Evolutionary conservation across 306 rosid genomes (phyloP), one percentile per base, ranked within the genome.

Genomic region (Alnus glutinosa): DNA sequence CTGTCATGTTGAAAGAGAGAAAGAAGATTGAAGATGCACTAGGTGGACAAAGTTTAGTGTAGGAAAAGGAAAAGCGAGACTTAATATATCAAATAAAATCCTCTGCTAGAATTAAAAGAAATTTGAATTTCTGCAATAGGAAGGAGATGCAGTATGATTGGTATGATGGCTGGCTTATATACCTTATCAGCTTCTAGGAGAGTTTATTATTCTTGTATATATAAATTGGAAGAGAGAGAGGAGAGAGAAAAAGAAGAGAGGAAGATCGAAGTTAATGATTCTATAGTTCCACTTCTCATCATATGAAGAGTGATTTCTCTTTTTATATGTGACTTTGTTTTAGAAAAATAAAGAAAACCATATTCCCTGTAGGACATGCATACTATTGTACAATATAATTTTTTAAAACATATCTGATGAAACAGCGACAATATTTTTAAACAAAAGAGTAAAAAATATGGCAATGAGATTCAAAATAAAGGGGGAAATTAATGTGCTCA

Each of bases 121-220:
- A 78, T 37, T 50, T 52, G 69, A 76, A 75, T 67, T 66, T 83
- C 83, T 84, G 84, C 84, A 52, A 74, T 42, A 68, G 75, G 86
- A 84, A 84, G 77, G 73, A 74, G 83, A 74, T 63, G 89, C 77
- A 85, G 71, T 80, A 42, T 42, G 46, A 50, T 74, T 87, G 76
- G 74, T 70, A 75, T 81, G 77, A 61, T 79, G 59, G 84, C 58
- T 83, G 86, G 76, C 70, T 87, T 83, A 80, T 89, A 87, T 81
- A 87, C 86, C 92, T 86, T 77, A 84, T 76, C 81, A 86, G 84
- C 89, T 91, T 78, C 73, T 61, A 68, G 75, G 47, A 81, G 75
- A 57, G 64, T 50, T 75, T 61, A 57, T 36, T 72, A 58, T 77
- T 70, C 83, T 81, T 76, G 32, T 39, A 47, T 81, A 64, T 63